Evolutionary conservation across 805 yeast species (phyloP), one percentile per base, ranked within the genome.

Genomic region (Candida verbasci): DNA sequence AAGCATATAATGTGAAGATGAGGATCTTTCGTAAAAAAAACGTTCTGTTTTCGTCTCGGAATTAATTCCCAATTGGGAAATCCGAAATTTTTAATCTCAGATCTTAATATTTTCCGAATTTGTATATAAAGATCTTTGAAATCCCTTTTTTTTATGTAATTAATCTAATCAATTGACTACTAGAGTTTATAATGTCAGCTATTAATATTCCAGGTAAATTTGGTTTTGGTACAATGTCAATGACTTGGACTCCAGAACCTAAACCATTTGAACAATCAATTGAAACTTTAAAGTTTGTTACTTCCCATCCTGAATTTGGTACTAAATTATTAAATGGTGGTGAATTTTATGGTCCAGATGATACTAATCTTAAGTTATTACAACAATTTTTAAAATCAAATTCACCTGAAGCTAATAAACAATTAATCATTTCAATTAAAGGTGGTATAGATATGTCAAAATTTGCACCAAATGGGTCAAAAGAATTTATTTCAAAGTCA

Each of bases 211-310:
- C 43, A 9, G 66, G 65, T 23, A 47, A 47, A 23, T 62, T 64
- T 38, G 95, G 95, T 29, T 78, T 74, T 46, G 96, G 96, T 30
- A 70, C 86, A 44, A 86, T 88, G 96, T 75, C 82, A 38, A 68
- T 85, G 55, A 84, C 95, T 1, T 78, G 85, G 86, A 68, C 71
- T 26, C 74, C 80, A 0, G 54, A 49, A 0, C 86, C 86, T 23
- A 56, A 72, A 23, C 71, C 82, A 6, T 55, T 68, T 35, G 77
- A 71, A 14, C 63, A 68, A 36, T 78, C 84, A 2, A 65, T 78
- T 41, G 74, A 61, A 9, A 60, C 75, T 2, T 63, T 87, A 53
- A 68, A 75, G 39, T 48, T 48, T 16, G 54, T 53, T 17, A 52
- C 53, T 24, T 60, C 65, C 24, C 80, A 82, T 18, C 54, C 76